Base-by-base conservation (phyloP, 768 basidiomycete species). In the Suillus paluster region DNA sequence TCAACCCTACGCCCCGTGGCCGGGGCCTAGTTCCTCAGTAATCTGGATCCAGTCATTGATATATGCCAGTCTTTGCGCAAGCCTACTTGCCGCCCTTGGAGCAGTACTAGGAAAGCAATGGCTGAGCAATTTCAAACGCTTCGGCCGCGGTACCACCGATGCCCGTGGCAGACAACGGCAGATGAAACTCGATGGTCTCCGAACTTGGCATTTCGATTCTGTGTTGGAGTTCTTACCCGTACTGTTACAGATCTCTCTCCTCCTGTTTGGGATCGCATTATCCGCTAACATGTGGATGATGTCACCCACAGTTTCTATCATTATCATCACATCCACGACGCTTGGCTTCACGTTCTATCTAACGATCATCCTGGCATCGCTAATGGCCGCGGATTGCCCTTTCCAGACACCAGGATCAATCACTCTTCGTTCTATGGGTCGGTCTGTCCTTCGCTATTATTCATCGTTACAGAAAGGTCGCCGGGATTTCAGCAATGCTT, bases 21-120 rank as follows among this genome's bases (percentile, higher is more conserved):
- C 27, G 17, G 48, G 27, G 27, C 48, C 48, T 49, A 10, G 27
- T 30, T 6, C 48, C 17, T 19, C 17, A 30, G 48, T 49, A 33
- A 59, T 66, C 49, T 61, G 64, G 54, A 55, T 63, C 21, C 68
- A 69, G 46, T 45, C 58, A n/a, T 54, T 67, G 21, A 42, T 21
- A 23, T 67, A 67, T 23, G 62, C 63, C 15, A 67, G 66, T 49
- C 62, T 67, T 15, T 36, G 63, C 36, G 46, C 56, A 15, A 63
- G 62, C 27, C 45, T 67, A 23, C 62, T 67, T 21, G 66, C 66
- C 1, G 66, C 66, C 12, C 21, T 67, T 19, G 58, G 62, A 17
- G 66, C 66, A 1, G 53, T 64, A 21, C n/a, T 62, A 30, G 57
- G 57, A 38, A 60, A 60, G 45, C 62, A 63, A 38, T 62, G 61